These are phyloP conservation scores for Globisporangium acanthophoron DNA, from an alignment of 352 stramenopile species.

Conservation along the genomic window DNA sequence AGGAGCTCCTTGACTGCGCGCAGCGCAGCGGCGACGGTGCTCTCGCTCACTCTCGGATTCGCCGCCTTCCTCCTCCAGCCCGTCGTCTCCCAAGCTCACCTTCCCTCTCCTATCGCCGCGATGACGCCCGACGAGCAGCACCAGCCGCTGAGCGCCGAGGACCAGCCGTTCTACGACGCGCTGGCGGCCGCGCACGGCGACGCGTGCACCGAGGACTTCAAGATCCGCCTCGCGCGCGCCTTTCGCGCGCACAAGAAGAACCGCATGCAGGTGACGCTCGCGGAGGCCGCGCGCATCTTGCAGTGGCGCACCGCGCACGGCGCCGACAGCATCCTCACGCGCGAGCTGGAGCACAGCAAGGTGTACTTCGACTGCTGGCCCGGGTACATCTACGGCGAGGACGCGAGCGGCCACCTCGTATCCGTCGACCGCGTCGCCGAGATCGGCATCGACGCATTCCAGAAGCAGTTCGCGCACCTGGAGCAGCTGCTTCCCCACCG, in stretches of 20 bases:
- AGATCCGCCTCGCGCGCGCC: slow-evolving; percentile 50
- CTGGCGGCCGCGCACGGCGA: slow-evolving; percentile 49
- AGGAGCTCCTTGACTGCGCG: neutral
- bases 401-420: slow-evolving; percentile 66
- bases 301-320: slow-evolving; percentile 40
- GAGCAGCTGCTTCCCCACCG: slow-evolving; percentile 59
- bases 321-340: slow-evolving; percentile 43
- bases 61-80: neutral
- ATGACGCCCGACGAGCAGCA: slow-evolving; percentile 45
- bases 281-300: slow-evolving; percentile 59
- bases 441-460: slow-evolving; percentile 56
- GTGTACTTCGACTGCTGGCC: slow-evolving; percentile 68
- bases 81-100: neutral
- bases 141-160: slow-evolving; percentile 35
- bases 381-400: slow-evolving; percentile 59
- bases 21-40: neutral
- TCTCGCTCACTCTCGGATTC: neutral
- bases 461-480: slow-evolving; percentile 48
- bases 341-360: slow-evolving; percentile 48
- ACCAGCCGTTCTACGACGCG: slow-evolving; percentile 56
- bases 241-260: slow-evolving; percentile 67
- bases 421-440: slow-evolving; percentile 59
- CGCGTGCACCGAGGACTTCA: slow-evolving; percentile 52
- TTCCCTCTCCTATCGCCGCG: neutral
- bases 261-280: slow-evolving; percentile 53